Base-by-base conservation (phyloP, 257 asterid genomes). In the Solanum sparsipilum region DNA sequence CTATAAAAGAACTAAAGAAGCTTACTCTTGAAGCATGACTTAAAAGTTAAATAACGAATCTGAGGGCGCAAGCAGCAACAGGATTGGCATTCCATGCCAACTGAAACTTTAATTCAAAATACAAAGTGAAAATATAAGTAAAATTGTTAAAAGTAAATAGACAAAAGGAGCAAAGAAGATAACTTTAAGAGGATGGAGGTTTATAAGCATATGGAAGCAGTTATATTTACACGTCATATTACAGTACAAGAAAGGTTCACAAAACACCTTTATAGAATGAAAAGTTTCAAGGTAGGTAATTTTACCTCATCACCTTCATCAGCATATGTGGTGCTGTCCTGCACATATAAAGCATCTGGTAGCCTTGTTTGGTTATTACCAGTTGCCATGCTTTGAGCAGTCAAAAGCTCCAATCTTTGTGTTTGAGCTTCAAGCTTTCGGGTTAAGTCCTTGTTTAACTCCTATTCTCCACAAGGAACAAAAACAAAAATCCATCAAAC, bases 291-390 rank as follows among this genome's bases (percentile, higher is more conserved):
- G 21, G 29, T 29, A 48, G 5, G 68, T 79, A 48, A 31, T 13
- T 15, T 52, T 91, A 97, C 99, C 99, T 97, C 99, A 88, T 97
- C 99, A 46, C 99, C 99, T 94, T 97, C 99, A 89, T 97, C 99
- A 71, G 99, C 98, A 90, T 96, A 94, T 29, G 94, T 27, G 23
- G 87, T 85, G 70, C 44, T 48, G 88, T 87, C 91, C 48, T 92
- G 98, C 35, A 86, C 92, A 86, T 87, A 39, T 58, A 58, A 73
- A 60, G 73, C 84, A 84, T 93, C 96, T 58, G 89, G 87, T 89
- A 72, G 93, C 89, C 96, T 95, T 72, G 87, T 89, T 86, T 87
- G 94, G 86, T 88, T 71, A 87, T 86, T 95, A 86, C 91, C 98
- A 74, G 76, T 91, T 84, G 92, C 94, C 98, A 94, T 94, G 91